Percentiles rank a stretch among this genome's conserved stretches.
These are phyloP conservation scores for Cyphellophora europaea DNA, from an alignment of 2,329 filamentous ascomycete species.

Conservation along the genomic window DNA sequence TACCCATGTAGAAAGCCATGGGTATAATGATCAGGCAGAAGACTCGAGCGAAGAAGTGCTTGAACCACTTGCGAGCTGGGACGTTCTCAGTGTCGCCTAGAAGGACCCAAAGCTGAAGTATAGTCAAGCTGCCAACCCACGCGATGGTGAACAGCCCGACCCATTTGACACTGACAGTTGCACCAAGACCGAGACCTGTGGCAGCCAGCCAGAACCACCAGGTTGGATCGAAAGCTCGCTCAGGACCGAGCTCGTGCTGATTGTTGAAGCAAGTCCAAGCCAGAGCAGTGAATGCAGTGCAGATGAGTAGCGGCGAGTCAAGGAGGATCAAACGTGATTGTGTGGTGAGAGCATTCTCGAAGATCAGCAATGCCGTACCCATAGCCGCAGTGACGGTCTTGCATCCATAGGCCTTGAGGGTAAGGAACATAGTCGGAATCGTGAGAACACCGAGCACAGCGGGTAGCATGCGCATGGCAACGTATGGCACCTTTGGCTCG, in stretches of 20 bases:
- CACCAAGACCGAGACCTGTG: constrained; percentile 78
- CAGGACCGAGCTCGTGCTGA: constrained; percentile 86
- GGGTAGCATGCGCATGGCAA: constrained; percentile 91
- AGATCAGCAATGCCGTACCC: constrained; percentile 79
- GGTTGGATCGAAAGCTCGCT: constrained; percentile 73
- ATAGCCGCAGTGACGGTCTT: constrained; percentile 75
- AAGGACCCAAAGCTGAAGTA: constrained; percentile 89
- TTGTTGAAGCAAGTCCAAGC: constrained; percentile 91
- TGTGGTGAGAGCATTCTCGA: constrained; percentile 92
- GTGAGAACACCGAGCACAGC: constrained; percentile 81
- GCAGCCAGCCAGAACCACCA: constrained; percentile 98
- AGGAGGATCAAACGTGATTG: constrained; percentile 93
- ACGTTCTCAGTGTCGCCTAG: constrained; percentile 83
- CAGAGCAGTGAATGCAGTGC: constrained; percentile 83
- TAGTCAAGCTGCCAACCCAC: constrained; percentile 86
- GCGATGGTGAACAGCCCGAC: constrained; percentile 97
- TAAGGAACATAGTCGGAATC: constrained; percentile 88
- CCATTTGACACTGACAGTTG: constrained; percentile 96
- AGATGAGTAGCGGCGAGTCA: constrained; percentile 87
- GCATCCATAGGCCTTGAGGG: constrained; percentile 82
- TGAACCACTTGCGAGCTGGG: constrained; percentile 76
- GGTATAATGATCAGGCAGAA: constrained; percentile 92
- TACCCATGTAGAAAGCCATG: constrained; percentile 80
- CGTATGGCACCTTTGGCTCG: constrained; percentile 89
- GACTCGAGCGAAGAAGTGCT: constrained; percentile 82